Base-by-base conservation (phyloP, 2,329 filamentous ascomycete species). In the Sporothrix protearum region DNA sequence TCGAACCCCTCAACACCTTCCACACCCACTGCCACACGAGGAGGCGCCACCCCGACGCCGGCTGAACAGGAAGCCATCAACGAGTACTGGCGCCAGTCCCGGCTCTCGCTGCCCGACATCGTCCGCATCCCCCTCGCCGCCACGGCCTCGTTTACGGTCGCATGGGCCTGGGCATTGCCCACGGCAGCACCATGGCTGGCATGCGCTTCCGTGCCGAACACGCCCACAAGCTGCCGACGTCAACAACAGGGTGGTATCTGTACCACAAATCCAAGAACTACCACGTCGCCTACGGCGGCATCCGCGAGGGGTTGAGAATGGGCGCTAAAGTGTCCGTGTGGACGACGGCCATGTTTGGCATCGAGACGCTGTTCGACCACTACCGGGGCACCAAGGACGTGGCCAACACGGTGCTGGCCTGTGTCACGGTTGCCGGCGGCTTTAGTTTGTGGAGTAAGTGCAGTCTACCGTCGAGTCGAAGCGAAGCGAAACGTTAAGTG, bases 231-330 rank as follows among this genome's bases (percentile, higher is more conserved):
- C 89, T 97, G 74, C 96, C 96, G 25, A 89, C 88, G 3, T 90
- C 90, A 0, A 90, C 92, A 33, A 88, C 90, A 1, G 95, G 94
- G 22, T 99, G 96, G 96, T 99, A 95, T 79, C 87, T 98, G n/a
- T 99, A 99, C 81, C 95, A 98, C 84, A 97, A 97, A 82, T 93
- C 89, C 79, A 98, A 98, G 81, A 98, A 97, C 81, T 98, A 99
- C 83, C 89, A 93, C 77, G 87, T 91, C 68, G 90, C 92, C 77
- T 86, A 91, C 28, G 92, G 91, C 6, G 95, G 92, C 0, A 83
- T 96, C 22, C 88, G 88, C 69, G 93, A 97, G 77, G 96, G 93
- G 0, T 76, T 93, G 67, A 89, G 87, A 75, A 92, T 96, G 85
- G 94, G 91, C 1, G 79, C 83, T 42, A 89, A 87, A 75, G 85